These are phyloP conservation scores for Lepidium didymum DNA, from an alignment of 345 rosid genomes.

Conservation along the genomic window DNA sequence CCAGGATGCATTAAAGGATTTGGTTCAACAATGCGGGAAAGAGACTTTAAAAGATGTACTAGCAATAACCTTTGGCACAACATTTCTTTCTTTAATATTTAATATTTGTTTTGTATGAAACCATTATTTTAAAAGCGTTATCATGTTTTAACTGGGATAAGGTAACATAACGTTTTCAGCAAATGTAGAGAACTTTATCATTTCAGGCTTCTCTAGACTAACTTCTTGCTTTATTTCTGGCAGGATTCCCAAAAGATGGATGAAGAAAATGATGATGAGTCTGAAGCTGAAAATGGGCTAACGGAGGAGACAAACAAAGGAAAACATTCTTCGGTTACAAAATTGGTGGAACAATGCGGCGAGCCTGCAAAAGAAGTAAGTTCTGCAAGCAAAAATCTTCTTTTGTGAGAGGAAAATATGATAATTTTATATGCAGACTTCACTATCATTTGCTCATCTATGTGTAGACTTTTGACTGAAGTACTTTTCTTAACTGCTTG, in stretches of 20 bases:
- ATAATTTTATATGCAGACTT: background rate
- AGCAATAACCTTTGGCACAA: background rate
- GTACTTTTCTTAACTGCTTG: background rate
- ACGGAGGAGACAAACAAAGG: slow-evolving; percentile 9
- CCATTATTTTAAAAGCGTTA: background rate
- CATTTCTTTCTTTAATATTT: background rate
- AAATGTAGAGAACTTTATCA: background rate
- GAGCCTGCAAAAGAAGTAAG: slow-evolving; percentile 24
- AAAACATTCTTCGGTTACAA: slow-evolving; percentile 12
- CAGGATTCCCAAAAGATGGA: slow-evolving; percentile 22
- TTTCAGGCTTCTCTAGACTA: background rate
- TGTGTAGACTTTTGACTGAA: background rate
- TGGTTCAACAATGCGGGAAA: slow-evolving; percentile 28
- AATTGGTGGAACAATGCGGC: background rate
- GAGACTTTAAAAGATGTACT: slow-evolving; percentile 33
- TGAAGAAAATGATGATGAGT: slow-evolving; percentile 10
- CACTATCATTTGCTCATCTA: background rate
- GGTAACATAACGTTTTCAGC: no score
- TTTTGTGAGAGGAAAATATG: background rate
- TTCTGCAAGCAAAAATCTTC: background rate
- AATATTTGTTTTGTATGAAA: background rate
- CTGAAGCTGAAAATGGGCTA: slow-evolving; percentile 2
- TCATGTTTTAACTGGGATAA: background rate
- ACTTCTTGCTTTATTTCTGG: slow-evolving; percentile 2
- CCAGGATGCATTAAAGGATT: slow-evolving; percentile 53